Conservation (phyloP, 164 flowering plant species). For the Vitis rotundifolia region DNA sequence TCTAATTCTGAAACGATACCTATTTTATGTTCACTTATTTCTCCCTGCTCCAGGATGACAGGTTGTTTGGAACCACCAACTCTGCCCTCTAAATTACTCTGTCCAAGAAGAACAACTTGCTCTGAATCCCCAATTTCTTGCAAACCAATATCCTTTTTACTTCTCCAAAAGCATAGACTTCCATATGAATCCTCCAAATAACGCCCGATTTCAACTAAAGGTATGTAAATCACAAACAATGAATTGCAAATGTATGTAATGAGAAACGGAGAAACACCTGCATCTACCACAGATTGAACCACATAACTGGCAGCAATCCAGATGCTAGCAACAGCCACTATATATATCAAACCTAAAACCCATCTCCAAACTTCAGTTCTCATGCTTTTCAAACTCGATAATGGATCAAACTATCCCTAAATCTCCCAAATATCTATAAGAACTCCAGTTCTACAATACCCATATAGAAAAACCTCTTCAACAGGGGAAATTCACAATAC, state of each 20-base stretch:
- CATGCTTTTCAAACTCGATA: constrained; percentile 12
- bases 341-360: constrained; percentile 76
- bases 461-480: background rate
- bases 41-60: constrained; percentile 19
- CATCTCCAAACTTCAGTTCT: constrained; percentile 47
- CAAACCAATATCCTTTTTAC: constrained; percentile 18
- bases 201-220: constrained; percentile 72
- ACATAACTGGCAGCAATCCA: constrained; percentile 95
- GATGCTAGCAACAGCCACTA: constrained; percentile 69
- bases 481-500: background rate
- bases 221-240: constrained; percentile 73
- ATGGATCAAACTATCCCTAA: too few species aligned
- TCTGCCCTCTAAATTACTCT: constrained; percentile 18
- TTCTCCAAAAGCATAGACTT: constrained; percentile 44
- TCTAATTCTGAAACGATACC: constrained; percentile 13
- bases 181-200: constrained; percentile 68
- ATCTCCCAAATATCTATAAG: background rate
- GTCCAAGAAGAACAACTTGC: constrained; percentile 62
- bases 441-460: background rate
- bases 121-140: constrained; percentile 44
- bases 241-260: constrained; percentile 95
- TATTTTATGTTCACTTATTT: constrained; percentile 12
- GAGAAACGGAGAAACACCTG: constrained; percentile 88
- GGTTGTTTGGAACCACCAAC: constrained; percentile 15
- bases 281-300: constrained; percentile 89